A percentile compares a stretch with the other conserved stretches of the same genome.
Evolutionary conservation across 306 rosid genomes (phyloP).

Genomic region (Morella rubra): DNA sequence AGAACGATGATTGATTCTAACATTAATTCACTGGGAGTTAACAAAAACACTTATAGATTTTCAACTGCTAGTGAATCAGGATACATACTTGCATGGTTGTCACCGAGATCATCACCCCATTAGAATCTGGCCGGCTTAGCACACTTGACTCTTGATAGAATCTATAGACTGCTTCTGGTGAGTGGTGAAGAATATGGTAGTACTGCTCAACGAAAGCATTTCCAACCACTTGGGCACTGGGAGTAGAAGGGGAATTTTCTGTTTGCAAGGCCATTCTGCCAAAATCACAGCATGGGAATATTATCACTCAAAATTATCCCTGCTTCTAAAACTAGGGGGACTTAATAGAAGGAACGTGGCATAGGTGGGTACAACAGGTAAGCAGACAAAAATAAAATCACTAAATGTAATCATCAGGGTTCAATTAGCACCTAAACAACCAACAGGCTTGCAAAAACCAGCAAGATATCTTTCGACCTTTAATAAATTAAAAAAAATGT

Average conservation of each 20-base stretch:
- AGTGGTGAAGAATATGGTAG: conserved; percentile 76
- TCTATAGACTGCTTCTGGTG: conserved; percentile 62
- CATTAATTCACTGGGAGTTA: not conserved
- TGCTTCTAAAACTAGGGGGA: conserved; percentile 15
- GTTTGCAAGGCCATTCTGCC: conserved; percentile 69
- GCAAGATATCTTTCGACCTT: conserved; percentile 11
- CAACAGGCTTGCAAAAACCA: conserved; percentile 11
- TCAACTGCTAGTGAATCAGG: conserved; percentile 6
- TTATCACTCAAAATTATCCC: conserved; percentile 7
- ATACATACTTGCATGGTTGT: conserved; percentile 79
- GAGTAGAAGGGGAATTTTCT: conserved; percentile 40
- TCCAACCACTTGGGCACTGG: conserved; percentile 64
- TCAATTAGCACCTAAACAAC: conserved; percentile 5
- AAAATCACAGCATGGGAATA: not conserved
- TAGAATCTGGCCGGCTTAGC: conserved; percentile 67
- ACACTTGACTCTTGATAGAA: conserved; percentile 77
- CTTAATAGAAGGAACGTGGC: conserved; percentile 7
- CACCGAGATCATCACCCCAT: conserved; percentile 66
- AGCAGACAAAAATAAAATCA: not conserved
- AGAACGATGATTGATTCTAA: not conserved
- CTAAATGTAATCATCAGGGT: not conserved
- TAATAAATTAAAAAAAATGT: conserved; percentile 15
- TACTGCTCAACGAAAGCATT: conserved; percentile 83
- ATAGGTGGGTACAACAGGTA: conserved; percentile 7
- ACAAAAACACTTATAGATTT: not conserved